Conservation (phyloP, 345 rosid species). For the Ricinus communis region DNA sequence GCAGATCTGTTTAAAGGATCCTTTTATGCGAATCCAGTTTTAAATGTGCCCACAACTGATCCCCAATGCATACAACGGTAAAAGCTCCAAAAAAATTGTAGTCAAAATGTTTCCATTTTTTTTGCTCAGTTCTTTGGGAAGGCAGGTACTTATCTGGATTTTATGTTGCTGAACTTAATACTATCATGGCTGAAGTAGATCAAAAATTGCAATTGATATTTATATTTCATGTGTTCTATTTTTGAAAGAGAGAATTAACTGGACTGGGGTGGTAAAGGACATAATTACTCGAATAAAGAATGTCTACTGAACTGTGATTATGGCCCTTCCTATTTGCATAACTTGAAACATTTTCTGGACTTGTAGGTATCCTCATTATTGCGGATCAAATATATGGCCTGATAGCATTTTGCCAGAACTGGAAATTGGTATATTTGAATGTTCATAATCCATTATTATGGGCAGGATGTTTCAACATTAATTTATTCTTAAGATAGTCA, state of each 20-base stretch:
- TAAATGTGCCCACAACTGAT: constrained; percentile 74
- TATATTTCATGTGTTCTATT: neutral
- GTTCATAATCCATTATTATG: neutral
- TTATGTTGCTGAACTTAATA: neutral
- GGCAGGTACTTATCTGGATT: constrained; percentile 11
- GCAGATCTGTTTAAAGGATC: constrained; percentile 86
- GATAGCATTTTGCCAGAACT: constrained; percentile 65
- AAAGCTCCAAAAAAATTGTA: neutral
- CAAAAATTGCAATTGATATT: neutral
- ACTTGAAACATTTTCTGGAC: constrained; percentile 17
- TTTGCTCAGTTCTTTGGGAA: neutral
- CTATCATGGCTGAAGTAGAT: neutral
- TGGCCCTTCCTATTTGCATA: constrained; percentile 6
- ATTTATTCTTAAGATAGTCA: neutral
- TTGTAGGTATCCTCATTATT: constrained; percentile 80
- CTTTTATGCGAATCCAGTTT: constrained; percentile 76
- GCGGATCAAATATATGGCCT: constrained; percentile 96
- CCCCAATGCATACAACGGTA: constrained; percentile 54
- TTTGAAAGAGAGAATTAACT: neutral
- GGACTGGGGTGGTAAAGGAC: neutral
- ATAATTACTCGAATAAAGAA: neutral
- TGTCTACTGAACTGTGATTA: neutral
- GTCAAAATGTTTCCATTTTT: constrained; percentile 16
- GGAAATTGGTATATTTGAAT: constrained; percentile 59
- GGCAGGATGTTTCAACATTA: neutral